Evolutionary conservation across 2,329 filamentous ascomycete genomes (phyloP).

Genomic region (Lanzia echinophila): DNA sequence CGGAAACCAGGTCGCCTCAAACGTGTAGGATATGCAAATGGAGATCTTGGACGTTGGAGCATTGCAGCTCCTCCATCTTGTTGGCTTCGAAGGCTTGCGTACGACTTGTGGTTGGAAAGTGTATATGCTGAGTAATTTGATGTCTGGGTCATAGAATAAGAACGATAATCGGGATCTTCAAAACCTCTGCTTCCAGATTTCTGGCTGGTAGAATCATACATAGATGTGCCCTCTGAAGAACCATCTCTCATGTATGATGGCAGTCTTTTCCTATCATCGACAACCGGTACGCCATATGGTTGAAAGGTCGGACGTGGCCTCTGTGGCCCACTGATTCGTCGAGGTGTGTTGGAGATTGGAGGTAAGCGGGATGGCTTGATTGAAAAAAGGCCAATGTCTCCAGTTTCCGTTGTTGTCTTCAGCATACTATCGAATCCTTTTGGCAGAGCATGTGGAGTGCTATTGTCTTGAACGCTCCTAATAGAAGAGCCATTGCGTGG

Average conservation of each 20-base stretch:
- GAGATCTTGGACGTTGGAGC: conserved; percentile 49
- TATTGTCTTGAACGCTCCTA: conserved; percentile 35
- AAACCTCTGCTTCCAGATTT: conserved; percentile 35
- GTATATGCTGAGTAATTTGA: conserved; percentile 31
- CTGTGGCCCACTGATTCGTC: conserved; percentile 16
- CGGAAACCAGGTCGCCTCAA: conserved; percentile 45
- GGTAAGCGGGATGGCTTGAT: conserved; percentile 38
- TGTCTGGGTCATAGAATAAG: conserved; percentile 48
- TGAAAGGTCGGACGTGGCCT: conserved; percentile 18
- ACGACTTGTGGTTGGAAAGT: conserved; percentile 43
- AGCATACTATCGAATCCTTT: conserved; percentile 58
- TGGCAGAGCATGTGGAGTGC: conserved; percentile 40
- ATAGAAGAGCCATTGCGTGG: conserved; percentile 30
- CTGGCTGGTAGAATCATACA: conserved; percentile 47
- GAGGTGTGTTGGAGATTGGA: conserved; percentile 18
- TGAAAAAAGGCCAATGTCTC: conserved; percentile 57
- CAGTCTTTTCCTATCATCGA: conserved; percentile 40
- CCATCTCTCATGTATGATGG: conserved; percentile 42
- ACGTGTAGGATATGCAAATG: conserved; percentile 52
- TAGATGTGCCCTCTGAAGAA: conserved; percentile 48
- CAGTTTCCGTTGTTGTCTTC: conserved; percentile 58
- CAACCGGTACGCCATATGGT: conserved; percentile 23
- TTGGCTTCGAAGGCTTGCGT: conserved; percentile 42
- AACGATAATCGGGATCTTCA: conserved; percentile 41
- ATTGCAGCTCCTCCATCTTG: conserved; percentile 32